These are phyloP conservation scores for Zopfia rhizophila DNA, from an alignment of 2,329 filamentous ascomycete species.

Conservation along the genomic window DNA sequence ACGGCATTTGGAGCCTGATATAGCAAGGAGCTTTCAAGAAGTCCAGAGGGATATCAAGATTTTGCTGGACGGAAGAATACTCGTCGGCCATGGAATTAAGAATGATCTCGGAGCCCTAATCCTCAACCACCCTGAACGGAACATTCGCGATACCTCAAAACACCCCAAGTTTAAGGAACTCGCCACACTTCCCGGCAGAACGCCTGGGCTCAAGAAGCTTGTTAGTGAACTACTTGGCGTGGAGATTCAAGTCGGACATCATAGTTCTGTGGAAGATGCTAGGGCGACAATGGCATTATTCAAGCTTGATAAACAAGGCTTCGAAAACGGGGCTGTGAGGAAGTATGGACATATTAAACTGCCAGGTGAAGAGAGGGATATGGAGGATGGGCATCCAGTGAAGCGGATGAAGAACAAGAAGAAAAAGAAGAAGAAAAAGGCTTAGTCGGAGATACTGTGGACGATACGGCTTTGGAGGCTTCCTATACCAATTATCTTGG, in stretches of 20 bases:
- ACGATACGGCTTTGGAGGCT: no score
- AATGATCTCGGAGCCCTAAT: slow-evolving; percentile 80
- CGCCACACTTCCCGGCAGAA: slow-evolving; percentile 68
- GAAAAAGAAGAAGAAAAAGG: slow-evolving; percentile 53
- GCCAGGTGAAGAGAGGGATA: slow-evolving; percentile 33
- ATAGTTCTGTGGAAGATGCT: slow-evolving; percentile 79
- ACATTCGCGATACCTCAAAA: slow-evolving; percentile 86
- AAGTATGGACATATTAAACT: slow-evolving; percentile 59
- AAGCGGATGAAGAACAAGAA: slow-evolving; percentile 48
- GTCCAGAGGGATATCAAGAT: slow-evolving; percentile 78
- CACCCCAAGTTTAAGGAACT: slow-evolving; percentile 77
- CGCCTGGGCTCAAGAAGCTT: slow-evolving; percentile 73
- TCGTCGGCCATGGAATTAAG: slow-evolving; percentile 85
- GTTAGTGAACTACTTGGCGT: slow-evolving; percentile 67
- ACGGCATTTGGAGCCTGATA: slow-evolving; percentile 70
- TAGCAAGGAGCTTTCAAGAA: slow-evolving; percentile 70
- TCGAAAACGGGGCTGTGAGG: slow-evolving; percentile 82
- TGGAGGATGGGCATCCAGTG: slow-evolving; percentile 31
- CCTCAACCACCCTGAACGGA: slow-evolving; percentile 79
- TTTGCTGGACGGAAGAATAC: slow-evolving; percentile 75
- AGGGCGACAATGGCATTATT: slow-evolving; percentile 91
- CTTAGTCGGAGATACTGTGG: no score
- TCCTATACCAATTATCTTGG: no score
- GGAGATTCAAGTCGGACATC: slow-evolving; percentile 68
- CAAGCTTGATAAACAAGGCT: slow-evolving; percentile 80